A percentile compares a stretch with the other conserved stretches of the same genome.
Evolutionary conservation across 1,284 basidiomycete species (phyloP).

Genomic region (Papiliotrema nemorosa): DNA sequence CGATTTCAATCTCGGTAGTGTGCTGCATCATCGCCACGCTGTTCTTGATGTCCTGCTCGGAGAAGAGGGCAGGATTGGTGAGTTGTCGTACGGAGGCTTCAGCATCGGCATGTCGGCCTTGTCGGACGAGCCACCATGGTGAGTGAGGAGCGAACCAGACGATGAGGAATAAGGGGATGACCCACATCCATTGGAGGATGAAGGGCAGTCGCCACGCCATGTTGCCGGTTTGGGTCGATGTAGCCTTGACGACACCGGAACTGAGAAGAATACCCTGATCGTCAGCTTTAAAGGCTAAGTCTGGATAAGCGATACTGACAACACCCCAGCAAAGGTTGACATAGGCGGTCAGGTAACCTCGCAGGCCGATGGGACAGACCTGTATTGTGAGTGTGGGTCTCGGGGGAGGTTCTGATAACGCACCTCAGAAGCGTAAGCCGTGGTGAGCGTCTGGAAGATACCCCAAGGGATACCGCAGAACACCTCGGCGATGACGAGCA

Average conservation of each 20-base stretch:
- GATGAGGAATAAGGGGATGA: constrained; percentile 15
- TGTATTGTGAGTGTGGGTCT: no score
- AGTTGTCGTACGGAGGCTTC: constrained; percentile 15
- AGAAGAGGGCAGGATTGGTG: constrained; percentile 8
- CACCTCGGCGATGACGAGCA: constrained; percentile 20
- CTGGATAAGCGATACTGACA: background rate
- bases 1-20: constrained; percentile 27
- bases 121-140: constrained; percentile 53
- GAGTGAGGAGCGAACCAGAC: constrained; percentile 19
- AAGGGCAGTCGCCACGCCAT: constrained; percentile 21
- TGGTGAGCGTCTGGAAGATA: constrained; percentile 29
- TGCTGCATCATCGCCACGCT: constrained; percentile 21
- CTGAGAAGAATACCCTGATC: constrained; percentile 8
- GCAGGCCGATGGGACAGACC: constrained; percentile 48
- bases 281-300: background rate
- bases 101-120: constrained; percentile 49
- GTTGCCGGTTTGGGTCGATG: constrained; percentile 11
- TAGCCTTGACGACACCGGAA: constrained; percentile 24
- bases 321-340: constrained; percentile 28
- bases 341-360: constrained; percentile 44
- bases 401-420: no score
- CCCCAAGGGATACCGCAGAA: constrained; percentile 12
- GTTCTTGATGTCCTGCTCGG: constrained; percentile 24
- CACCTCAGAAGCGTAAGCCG: constrained; percentile 50
- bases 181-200: constrained; percentile 29